Base-by-base conservation (phyloP, 805 yeast genomes). In the Metschnikowia amazonensis region DNA sequence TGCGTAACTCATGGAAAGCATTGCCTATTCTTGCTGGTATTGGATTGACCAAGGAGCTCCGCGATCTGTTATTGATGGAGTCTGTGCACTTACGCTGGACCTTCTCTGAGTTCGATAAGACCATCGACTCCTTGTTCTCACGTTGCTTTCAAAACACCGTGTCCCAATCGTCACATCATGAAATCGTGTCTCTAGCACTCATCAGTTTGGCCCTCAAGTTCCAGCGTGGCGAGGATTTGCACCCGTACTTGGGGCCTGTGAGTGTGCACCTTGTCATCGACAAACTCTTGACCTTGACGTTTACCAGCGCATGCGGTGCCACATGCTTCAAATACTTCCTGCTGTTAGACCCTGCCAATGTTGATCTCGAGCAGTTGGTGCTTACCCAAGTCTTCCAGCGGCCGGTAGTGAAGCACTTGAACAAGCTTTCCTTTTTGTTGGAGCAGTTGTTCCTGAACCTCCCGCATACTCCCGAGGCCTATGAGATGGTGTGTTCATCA, bases 321-420 rank as follows among this genome's bases (percentile, higher is more conserved):
- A 29, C 34, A 10, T 48, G 39, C 9, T 66, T 61, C 46, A 38
- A 38, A n/a, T 40, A 24, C 16, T 60, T 66, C 35, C 51, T 57
- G 20, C 35, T 34, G 1, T n/a, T 49, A 4, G 46, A 44, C 25
- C 49, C 57, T 1, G 28, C 36, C 1, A 53, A 51, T 10, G 37
- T 47, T 4, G 45, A 51, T 9, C 18, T 46, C n/a, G 59, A 54
- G 13, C 45, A 47, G 13, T 23, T 30, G 14, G 20, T 56, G 4
- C 43, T 44, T 9, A 42, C 42, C 17, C 45, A 49, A 11, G 50
- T 63, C 2, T 37, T 55, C 13, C 64, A 55, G 45, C 57, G 57
- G 3, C 84, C 84, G 0, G 71, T 72, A 1, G 48, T 75, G 24
- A 75, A 72, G 45, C 79, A 79, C 50, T 53, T 80, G 36, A 79